These are phyloP conservation scores for Intubia oerlemansii DNA, from an alignment of 2,329 filamentous ascomycete genomes.

Conservation along the genomic window DNA sequence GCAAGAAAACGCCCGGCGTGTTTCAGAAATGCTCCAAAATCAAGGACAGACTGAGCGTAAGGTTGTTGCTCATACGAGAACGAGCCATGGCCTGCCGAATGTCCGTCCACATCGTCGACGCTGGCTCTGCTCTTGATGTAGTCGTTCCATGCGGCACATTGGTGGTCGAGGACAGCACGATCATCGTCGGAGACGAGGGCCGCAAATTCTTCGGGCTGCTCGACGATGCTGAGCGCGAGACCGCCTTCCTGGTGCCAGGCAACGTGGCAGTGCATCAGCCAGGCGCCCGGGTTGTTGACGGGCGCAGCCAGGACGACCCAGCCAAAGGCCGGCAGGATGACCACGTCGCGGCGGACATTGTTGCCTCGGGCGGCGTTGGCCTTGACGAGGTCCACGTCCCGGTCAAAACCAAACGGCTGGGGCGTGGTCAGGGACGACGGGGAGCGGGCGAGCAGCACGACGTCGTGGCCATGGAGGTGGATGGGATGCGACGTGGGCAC, in stretches of 20 bases:
- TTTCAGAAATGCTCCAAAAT: too few relatives aligned
- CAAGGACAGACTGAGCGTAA: too few relatives aligned
- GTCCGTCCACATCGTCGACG: neutral
- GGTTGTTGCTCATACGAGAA: too few relatives aligned
- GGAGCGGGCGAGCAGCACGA: constrained; percentile 10
- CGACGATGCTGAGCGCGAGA: constrained; percentile 27
- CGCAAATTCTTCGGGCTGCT: constrained; percentile 7
- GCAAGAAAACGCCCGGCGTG: too few relatives aligned
- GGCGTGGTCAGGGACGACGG: too few relatives aligned
- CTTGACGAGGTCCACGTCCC: too few relatives aligned
- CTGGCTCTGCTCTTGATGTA: too few relatives aligned
- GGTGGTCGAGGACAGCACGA: constrained; percentile 3
- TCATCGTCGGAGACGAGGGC: constrained; percentile 2
- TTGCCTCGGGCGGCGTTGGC: too few relatives aligned
- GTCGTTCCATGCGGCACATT: constrained; percentile 7
- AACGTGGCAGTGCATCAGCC: constrained; percentile 25
- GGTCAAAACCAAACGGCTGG: too few relatives aligned
- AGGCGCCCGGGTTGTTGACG: constrained; percentile 25
- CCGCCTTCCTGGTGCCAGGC: constrained; percentile 25
- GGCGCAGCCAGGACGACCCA: constrained; percentile 23
- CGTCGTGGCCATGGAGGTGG: constrained; percentile 12
- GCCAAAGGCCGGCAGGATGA: constrained; percentile 18
- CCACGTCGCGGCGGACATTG: constrained; percentile 22
- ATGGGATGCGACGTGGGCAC: constrained; percentile 7
- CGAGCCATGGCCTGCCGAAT: too few relatives aligned